A percentile compares a stretch with the other conserved stretches of the same genome.
These are phyloP conservation scores for Talaromyces proteolyticus DNA, from an alignment of 495 filamentous ascomycete species.

Conservation along the genomic window DNA sequence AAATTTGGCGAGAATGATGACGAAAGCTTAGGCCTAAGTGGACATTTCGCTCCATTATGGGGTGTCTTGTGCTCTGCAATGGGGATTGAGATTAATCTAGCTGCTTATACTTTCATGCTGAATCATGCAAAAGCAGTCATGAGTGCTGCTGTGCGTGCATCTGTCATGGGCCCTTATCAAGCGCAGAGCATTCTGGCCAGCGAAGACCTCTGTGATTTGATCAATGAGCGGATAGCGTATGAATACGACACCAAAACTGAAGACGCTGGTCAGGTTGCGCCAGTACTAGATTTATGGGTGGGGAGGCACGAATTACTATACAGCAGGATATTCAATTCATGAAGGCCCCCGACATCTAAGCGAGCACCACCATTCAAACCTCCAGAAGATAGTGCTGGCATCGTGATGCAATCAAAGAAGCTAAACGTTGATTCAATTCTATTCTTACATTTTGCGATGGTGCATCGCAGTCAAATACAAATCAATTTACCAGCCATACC, in stretches of 20 bases:
- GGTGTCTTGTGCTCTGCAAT: conserved; percentile 63
- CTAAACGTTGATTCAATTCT: not conserved
- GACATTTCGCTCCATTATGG: conserved; percentile 78
- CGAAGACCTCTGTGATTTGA: conserved; percentile 50
- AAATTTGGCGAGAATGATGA: conserved; percentile 24
- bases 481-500: not conserved
- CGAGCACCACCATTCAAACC: no score
- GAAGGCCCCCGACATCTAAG: no score
- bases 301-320: conserved; percentile 94
- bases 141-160: conserved; percentile 82
- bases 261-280: conserved; percentile 80
- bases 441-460: conserved; percentile 3
- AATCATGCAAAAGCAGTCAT: conserved; percentile 84
- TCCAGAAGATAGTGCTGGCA: no score
- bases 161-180: conserved; percentile 89
- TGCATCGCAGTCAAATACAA: not conserved
- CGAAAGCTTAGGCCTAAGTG: conserved; percentile 35
- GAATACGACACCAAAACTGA: conserved; percentile 58
- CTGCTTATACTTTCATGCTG: conserved; percentile 81
- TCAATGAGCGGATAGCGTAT: conserved; percentile 54
- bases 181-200: conserved; percentile 78
- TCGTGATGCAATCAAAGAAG: not conserved
- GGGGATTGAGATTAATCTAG: conserved; percentile 53
- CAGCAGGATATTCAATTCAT: conserved; percentile 91
- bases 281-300: conserved; percentile 87